Conservation (phyloP, 805 yeast genomes). For the Barnettozyma populi region DNA sequence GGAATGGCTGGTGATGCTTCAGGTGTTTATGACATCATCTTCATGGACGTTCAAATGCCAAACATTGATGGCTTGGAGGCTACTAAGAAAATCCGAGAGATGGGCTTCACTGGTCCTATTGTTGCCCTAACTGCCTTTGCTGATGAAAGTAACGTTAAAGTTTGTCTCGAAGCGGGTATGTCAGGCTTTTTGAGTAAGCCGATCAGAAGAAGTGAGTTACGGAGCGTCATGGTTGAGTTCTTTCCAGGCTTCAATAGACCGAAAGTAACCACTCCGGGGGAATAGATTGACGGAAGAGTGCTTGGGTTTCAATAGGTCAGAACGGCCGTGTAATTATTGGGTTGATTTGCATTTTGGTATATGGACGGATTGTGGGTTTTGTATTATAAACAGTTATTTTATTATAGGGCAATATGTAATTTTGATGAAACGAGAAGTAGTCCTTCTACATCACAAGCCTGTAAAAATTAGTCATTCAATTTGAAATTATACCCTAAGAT, state of each 20-base stretch:
- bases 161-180: conserved; percentile 89
- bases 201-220: conserved; percentile 62
- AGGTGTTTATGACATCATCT: conserved; percentile 60
- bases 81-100: conserved; percentile 65
- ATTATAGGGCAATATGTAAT: background rate
- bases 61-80: conserved; percentile 85
- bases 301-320: background rate
- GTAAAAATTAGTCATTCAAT: background rate
- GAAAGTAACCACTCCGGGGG: conserved; percentile 3
- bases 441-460: background rate
- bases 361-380: background rate
- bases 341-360: background rate
- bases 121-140: conserved; percentile 96
- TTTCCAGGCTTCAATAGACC: conserved; percentile 11
- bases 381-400: background rate
- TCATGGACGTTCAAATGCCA: conserved; percentile 99
- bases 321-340: background rate
- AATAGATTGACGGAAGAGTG: background rate
- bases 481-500: background rate
- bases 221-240: conserved; percentile 41
- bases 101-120: conserved; percentile 64
- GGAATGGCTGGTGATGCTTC: conserved; percentile 16
- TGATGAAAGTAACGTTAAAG: conserved; percentile 82
- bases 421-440: background rate
- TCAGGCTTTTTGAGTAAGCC: conserved; percentile 88